A percentile compares a stretch with the other conserved stretches of the same genome.
Conservation (phyloP, 345 rosid genomes). For the Melaleuca alternifolia region DNA sequence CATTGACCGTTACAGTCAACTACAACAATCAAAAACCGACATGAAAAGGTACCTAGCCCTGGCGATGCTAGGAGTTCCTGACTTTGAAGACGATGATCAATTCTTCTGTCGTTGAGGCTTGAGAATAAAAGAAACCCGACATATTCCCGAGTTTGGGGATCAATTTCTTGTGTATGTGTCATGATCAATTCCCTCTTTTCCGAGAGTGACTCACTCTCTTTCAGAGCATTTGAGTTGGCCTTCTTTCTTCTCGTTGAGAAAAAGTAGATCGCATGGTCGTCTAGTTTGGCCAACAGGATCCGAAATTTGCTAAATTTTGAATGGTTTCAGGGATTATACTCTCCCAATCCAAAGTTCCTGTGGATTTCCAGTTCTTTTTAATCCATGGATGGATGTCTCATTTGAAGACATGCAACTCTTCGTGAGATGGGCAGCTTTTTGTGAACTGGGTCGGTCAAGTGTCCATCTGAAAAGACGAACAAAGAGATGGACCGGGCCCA, state of each 20-base stretch:
- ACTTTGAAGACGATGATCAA: constrained; percentile 52
- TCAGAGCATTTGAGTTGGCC: not conserved
- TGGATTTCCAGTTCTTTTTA: not conserved
- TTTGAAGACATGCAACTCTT: not conserved
- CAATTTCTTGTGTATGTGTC: not conserved
- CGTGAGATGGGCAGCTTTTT: not conserved
- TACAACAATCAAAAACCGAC: constrained; percentile 66
- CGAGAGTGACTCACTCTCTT: not conserved
- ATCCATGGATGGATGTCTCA: not conserved
- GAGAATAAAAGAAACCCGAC: not conserved
- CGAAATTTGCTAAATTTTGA: not conserved
- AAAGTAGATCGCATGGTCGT: not conserved
- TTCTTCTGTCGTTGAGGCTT: constrained; percentile 37
- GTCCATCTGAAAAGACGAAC: not conserved
- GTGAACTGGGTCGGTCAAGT: not conserved
- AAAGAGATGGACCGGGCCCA: not conserved
- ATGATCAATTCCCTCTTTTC: not conserved
- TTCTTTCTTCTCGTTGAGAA: not conserved
- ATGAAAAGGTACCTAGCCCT: constrained; percentile 74
- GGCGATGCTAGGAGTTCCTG: constrained; percentile 85
- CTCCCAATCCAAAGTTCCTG: not conserved
- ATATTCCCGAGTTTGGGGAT: not conserved
- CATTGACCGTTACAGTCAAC: constrained; percentile 48
- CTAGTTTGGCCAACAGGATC: not conserved
- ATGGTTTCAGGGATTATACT: not conserved